Evolutionary conservation across 805 yeast species (phyloP), one percentile per base, ranked within the genome.

Genomic region (Nakazawaea laoshanensis): DNA sequence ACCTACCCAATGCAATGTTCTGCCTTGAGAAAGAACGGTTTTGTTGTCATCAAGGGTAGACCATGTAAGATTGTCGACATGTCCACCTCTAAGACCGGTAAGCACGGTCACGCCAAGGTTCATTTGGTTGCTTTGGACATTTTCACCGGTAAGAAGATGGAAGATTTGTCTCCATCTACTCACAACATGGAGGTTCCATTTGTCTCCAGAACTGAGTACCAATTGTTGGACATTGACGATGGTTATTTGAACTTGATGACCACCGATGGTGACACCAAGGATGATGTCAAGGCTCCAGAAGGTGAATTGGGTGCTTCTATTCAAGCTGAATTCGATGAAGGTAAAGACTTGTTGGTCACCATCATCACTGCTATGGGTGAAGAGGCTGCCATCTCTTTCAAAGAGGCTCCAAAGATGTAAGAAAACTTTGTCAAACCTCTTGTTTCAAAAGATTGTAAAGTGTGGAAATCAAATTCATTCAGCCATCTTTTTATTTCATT

Each of bases 91-190:
- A 92, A 92, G 83, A 92, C 98, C 55, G 98, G 98, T 74, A 92
- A 92, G 96, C 98, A 92, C 83, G 98, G 98, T 75, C 98, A 92
- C 92, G 98, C 98, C 66, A 92, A 92, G 80, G 98, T 92, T 68
- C 97, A 92, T 72, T 78, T 92, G 72, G 97, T 92, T 51, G 97
- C 97, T 63, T 79, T 84, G 56, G 98, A 92, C 67, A 89, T 92
- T 67, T 92, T 92, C 89, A 92, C 98, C 57, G 83, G 85, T 68
- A 92, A 92, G 88, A 92, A 92, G 77, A 80, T 88, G 68, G 98
- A 92, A 80, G 98, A 92, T 73, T 83, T 92, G 66, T 92, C 98
- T 52, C 98, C 98, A 71, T 92, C 98, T 47, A 92, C 98, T 74
- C 98, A 92, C 79, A 92, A 92, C 75, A 88, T 92, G 97, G 96